Evolutionary conservation across 371 early-diverging fungal species (phyloP).

Genomic region (Mucor indicus): DNA sequence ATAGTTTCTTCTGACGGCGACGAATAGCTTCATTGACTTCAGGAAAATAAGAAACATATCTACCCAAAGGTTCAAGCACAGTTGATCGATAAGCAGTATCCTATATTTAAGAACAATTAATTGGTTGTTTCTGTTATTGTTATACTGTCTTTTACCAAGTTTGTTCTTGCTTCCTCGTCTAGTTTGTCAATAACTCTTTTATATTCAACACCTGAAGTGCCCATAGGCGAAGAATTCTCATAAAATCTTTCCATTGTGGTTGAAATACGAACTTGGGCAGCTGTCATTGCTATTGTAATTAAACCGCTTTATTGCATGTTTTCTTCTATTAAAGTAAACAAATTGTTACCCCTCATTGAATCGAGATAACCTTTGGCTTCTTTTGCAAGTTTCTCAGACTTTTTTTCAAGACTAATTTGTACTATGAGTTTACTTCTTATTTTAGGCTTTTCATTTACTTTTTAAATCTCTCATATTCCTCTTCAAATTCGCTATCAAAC

Average conservation of each 20-base stretch:
- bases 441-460: slow-evolving; percentile 52
- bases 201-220: slow-evolving; percentile 58
- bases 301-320: neutral
- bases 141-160: slow-evolving; percentile 55
- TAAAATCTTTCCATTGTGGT: slow-evolving; percentile 76
- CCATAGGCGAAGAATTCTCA: slow-evolving; percentile 46
- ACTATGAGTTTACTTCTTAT: neutral
- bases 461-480: slow-evolving; percentile 80
- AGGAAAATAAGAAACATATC: slow-evolving; percentile 85
- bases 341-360: slow-evolving; percentile 69
- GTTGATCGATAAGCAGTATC: slow-evolving; percentile 80
- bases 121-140: neutral
- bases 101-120: slow-evolving; percentile 25
- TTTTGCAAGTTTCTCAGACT: slow-evolving; percentile 81
- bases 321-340: neutral
- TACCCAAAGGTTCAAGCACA: slow-evolving; percentile 86
- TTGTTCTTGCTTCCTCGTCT: slow-evolving; percentile 76
- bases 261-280: slow-evolving; percentile 79
- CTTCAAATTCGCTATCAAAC: slow-evolving; percentile 85
- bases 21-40: slow-evolving; percentile 90
- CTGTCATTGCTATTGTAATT: slow-evolving; percentile 65
- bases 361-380: slow-evolving; percentile 94
- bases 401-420: slow-evolving; percentile 72
- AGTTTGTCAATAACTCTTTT: slow-evolving; percentile 73
- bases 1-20: slow-evolving; percentile 80